Conservation (phyloP, 106 monocot species). For the Dioscorea dumetorum region DNA sequence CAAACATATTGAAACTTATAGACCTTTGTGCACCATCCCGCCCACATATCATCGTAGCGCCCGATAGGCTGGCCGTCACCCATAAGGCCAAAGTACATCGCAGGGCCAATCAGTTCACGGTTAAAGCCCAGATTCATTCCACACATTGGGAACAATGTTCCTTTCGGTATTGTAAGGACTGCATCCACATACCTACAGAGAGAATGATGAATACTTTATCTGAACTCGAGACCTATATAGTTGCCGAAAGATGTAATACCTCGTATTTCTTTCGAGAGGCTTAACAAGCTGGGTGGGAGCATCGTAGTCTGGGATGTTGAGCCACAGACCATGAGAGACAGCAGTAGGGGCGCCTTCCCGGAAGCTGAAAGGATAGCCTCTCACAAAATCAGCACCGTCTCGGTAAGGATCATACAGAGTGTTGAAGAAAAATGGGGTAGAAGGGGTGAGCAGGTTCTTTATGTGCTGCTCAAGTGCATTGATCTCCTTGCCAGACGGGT, state of each 20-base stretch:
- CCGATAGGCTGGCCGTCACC: conserved; percentile 39
- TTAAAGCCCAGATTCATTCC: conserved; percentile 40
- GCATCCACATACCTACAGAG: conserved; percentile 34
- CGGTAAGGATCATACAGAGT: conserved; percentile 37
- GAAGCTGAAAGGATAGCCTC: conserved; percentile 42
- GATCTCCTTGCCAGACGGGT: conserved; percentile 43
- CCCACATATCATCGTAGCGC: conserved; percentile 50
- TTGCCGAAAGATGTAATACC: conserved; percentile 7
- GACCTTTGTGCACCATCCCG: conserved; percentile 47
- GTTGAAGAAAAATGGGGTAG: conserved; percentile 38
- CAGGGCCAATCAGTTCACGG: conserved; percentile 39
- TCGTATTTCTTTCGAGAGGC: conserved; percentile 37
- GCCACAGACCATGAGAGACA: conserved; percentile 42
- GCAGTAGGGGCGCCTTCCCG: conserved; percentile 35
- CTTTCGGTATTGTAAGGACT: conserved; percentile 35
- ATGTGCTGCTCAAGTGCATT: conserved; percentile 47
- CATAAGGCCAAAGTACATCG: conserved; percentile 47
- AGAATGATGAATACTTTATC: not conserved
- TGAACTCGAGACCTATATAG: not conserved
- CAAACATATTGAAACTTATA: not conserved
- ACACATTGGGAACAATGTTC: conserved; percentile 38
- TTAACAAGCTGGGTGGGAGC: conserved; percentile 47
- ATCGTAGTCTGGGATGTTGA: conserved; percentile 44
- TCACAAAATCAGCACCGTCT: conserved; percentile 35
- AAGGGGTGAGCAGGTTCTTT: conserved; percentile 31